Evolutionary conservation across 306 rosid species (phyloP).

Genomic region (Oxytropis ochrocephala): DNA sequence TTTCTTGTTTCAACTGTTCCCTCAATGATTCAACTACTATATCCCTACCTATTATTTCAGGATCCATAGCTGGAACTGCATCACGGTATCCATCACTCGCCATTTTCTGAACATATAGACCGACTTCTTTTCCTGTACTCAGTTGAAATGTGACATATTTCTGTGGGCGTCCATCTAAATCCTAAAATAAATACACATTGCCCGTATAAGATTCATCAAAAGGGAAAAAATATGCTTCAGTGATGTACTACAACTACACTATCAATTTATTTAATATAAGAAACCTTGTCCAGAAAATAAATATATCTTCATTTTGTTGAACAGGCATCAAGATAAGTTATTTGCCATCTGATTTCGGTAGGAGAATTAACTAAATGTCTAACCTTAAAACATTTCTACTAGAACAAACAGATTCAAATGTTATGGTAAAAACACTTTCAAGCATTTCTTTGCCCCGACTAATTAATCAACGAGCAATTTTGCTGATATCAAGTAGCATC

Average conservation of each 20-base stretch:
- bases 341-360: neutral
- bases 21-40: conserved; percentile 35
- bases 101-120: conserved; percentile 51
- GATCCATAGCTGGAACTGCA: conserved; percentile 7
- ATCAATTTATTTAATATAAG: neutral
- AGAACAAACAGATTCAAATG: neutral
- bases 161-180: conserved; percentile 56
- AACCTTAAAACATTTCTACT: neutral
- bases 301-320: neutral
- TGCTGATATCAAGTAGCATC: neutral
- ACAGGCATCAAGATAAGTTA: neutral
- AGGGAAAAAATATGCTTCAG: neutral
- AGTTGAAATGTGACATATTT: conserved; percentile 33
- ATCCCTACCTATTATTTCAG: conserved; percentile 17
- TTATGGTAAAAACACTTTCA: neutral
- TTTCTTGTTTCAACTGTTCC: conserved; percentile 26
- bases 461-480: neutral
- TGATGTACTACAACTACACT: neutral
- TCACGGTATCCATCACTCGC: conserved; percentile 17
- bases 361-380: neutral
- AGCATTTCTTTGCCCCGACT: neutral
- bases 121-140: conserved; percentile 23
- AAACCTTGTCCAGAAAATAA: neutral
- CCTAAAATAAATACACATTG: conserved; percentile 32
- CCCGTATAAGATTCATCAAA: neutral